phyloP scores from a whole-genome alignment of 2,329 filamentous ascomycete species.

The Colletotrichum tropicale region DNA sequence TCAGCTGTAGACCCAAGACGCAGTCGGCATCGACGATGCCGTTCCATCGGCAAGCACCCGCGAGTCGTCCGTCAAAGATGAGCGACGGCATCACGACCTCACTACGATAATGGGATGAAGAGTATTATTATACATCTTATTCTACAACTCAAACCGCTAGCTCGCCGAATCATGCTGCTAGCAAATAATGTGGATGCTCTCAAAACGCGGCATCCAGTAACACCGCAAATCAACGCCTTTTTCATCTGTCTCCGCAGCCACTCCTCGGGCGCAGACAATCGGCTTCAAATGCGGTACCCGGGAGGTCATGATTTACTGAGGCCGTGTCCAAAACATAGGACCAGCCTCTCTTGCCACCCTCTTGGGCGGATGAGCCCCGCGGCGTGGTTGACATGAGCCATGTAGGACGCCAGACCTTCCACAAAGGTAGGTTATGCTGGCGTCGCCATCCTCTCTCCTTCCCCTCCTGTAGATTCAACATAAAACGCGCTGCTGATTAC shows the following conservation, averaged over 20 bases:
- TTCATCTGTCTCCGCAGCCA: background rate
- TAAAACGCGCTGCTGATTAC: background rate
- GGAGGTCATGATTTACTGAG: background rate
- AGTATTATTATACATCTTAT: conserved; percentile 20
- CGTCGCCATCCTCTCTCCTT: background rate
- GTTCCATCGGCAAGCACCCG: background rate
- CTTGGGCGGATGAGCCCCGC: background rate
- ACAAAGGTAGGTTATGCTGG: background rate
- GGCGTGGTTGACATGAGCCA: background rate
- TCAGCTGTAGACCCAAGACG: background rate
- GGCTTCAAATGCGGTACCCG: background rate
- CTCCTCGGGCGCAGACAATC: background rate
- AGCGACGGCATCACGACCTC: background rate
- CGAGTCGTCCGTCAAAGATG: background rate
- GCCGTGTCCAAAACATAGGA: background rate
- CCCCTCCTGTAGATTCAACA: background rate
- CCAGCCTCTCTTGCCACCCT: background rate
- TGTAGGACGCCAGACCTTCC: background rate
- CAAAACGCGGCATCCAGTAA: background rate
- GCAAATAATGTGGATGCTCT: conserved; percentile 5
- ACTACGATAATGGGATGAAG: background rate
- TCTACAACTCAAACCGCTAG: conserved; percentile 7
- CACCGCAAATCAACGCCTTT: background rate
- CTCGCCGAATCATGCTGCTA: background rate
- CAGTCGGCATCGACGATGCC: background rate